Conservation (phyloP, 441 rosid genomes). For the Melastoma candidum region DNA sequence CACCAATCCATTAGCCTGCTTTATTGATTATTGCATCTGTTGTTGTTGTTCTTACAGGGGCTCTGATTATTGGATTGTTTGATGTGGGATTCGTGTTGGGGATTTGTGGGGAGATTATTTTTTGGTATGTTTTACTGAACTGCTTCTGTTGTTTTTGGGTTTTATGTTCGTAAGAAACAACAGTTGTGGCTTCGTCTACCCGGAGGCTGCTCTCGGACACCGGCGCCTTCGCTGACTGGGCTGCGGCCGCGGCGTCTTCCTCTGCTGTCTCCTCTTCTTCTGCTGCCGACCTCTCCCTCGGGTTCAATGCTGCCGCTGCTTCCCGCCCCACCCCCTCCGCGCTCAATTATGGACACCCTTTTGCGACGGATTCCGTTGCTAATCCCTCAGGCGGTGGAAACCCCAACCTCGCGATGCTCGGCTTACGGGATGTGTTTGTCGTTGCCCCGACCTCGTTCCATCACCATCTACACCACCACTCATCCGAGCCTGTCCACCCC, state of each 20-base stretch:
- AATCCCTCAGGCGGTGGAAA: slow-evolving; percentile 24
- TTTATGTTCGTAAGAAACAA: not conserved
- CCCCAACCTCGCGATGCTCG: slow-evolving; percentile 76
- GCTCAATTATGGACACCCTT: slow-evolving; percentile 27
- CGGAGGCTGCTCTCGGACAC: slow-evolving; percentile 80
- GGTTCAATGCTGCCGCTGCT: slow-evolving; percentile 79
- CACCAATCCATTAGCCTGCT: too few relatives aligned
- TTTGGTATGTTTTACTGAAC: too few relatives aligned
- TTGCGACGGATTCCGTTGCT: slow-evolving; percentile 30
- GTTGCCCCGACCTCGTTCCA: slow-evolving; percentile 65
- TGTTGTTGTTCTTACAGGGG: too few relatives aligned
- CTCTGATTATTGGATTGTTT: too few relatives aligned
- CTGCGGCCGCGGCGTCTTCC: slow-evolving; percentile 40
- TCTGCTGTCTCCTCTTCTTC: slow-evolving; percentile 39
- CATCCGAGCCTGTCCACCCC: slow-evolving; percentile 20
- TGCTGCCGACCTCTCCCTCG: slow-evolving; percentile 88
- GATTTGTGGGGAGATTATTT: too few relatives aligned
- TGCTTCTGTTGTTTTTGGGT: too few relatives aligned
- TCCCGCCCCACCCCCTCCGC: slow-evolving; percentile 26
- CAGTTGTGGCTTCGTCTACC: slow-evolving; percentile 91
- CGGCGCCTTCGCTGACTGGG: slow-evolving; percentile 92
- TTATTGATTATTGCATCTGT: too few relatives aligned
- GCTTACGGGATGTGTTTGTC: slow-evolving; percentile 58
- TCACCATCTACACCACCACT: slow-evolving; percentile 32
- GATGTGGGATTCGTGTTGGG: too few relatives aligned